phyloP scores from a whole-genome alignment of 306 rosid species.

The Macrotyloma uniflorum region DNA sequence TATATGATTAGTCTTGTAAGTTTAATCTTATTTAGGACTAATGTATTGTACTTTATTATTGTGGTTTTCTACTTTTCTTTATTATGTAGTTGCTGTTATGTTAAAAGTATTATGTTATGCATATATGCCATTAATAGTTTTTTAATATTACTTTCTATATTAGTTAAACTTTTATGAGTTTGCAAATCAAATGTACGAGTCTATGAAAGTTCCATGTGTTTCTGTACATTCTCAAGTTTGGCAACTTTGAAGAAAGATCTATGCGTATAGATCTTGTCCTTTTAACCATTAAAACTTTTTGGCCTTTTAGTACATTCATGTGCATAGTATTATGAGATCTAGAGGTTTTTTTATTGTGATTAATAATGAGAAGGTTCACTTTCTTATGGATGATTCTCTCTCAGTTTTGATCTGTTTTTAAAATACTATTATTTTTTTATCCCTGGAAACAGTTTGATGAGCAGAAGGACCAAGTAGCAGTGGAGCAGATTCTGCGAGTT shows the following conservation, averaged over 20 bases:
- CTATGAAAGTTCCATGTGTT: too few relatives aligned
- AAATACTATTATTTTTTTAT: conserved; percentile 9
- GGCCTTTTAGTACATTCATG: background rate
- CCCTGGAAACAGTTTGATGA: conserved; percentile 77
- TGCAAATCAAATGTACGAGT: too few relatives aligned
- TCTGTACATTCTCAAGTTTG: too few relatives aligned
- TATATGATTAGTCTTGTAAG: too few relatives aligned
- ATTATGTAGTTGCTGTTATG: too few relatives aligned
- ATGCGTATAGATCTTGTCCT: background rate
- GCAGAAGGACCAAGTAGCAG: conserved; percentile 86
- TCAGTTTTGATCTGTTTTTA: conserved; percentile 6
- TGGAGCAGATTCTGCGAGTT: conserved; percentile 88
- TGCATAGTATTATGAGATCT: background rate
- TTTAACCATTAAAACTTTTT: background rate
- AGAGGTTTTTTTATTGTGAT: conserved; percentile 20
- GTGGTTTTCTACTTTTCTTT: too few relatives aligned
- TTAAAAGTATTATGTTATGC: too few relatives aligned
- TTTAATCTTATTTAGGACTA: too few relatives aligned
- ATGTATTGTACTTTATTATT: too few relatives aligned
- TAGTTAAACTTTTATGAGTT: too few relatives aligned
- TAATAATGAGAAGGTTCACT: conserved; percentile 12
- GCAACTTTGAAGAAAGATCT: background rate
- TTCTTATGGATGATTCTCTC: conserved; percentile 13
- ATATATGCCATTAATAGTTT: too few relatives aligned
- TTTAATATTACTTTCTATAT: too few relatives aligned